Percentiles rank a stretch among this genome's conserved stretches.
Conservation (phyloP, 2,329 filamentous ascomycete genomes). For the Fusarium globosum region DNA sequence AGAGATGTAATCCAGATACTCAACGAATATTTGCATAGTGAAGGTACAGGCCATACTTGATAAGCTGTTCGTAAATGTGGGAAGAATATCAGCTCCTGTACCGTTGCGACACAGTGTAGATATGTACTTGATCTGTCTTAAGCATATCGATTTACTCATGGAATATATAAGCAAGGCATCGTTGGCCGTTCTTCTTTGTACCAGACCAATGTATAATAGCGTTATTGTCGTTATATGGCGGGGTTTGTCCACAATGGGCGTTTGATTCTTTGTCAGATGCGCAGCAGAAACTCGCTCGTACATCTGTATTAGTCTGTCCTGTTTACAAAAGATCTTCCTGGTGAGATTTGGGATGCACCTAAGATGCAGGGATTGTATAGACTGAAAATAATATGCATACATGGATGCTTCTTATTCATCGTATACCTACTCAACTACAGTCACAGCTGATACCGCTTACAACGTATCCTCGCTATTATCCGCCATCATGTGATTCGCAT, state of each 20-base stretch:
- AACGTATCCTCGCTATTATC: background rate
- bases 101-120: background rate
- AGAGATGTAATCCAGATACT: background rate
- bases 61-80: background rate
- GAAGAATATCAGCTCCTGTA: background rate
- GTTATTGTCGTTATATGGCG: background rate
- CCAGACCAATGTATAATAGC: background rate
- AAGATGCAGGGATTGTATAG: background rate
- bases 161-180: background rate
- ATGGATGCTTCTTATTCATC: background rate
- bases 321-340: background rate
- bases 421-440: background rate
- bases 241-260: background rate
- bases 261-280: background rate
- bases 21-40: background rate
- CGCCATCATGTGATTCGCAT: background rate
- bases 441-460: background rate
- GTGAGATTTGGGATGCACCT: background rate
- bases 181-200: background rate
- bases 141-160: background rate
- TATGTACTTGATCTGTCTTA: background rate
- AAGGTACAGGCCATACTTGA: background rate
- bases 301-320: background rate
- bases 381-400: background rate
- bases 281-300: background rate